Conservation (phyloP, 2,329 filamentous ascomycete genomes). For the Tolypocladium endophyticum region DNA sequence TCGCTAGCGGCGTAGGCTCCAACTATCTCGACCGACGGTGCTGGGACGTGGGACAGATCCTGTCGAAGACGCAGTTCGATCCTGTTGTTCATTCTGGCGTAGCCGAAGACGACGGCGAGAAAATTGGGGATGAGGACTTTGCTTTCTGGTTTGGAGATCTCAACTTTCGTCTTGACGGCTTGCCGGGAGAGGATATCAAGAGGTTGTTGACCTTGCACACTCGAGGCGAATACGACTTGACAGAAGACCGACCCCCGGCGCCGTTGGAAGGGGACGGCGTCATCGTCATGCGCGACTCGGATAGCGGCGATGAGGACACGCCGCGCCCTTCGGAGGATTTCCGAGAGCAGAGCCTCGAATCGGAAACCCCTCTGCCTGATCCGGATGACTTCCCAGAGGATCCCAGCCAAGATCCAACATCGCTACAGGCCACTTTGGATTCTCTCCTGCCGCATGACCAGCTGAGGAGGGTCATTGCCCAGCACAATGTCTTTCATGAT, state of each 20-base stretch:
- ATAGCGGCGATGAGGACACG: conserved; percentile 36
- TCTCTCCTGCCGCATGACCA: conserved; percentile 89
- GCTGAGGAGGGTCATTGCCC: conserved; percentile 60
- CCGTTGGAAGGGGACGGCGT: conserved; percentile 36
- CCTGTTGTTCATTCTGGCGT: conserved; percentile 58
- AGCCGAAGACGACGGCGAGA: conserved; percentile 52
- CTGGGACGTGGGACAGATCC: conserved; percentile 79
- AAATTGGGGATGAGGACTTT: conserved; percentile 84
- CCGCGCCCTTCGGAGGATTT: conserved; percentile 21
- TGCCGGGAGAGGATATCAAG: conserved; percentile 85
- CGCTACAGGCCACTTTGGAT: conserved; percentile 76
- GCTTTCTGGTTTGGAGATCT: conserved; percentile 94
- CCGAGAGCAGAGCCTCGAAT: conserved; percentile 27
- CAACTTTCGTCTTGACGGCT: conserved; percentile 82
- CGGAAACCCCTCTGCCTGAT: conserved; percentile 38
- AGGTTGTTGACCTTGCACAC: conserved; percentile 75
- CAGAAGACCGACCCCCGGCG: conserved; percentile 23
- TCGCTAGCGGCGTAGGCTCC: conserved; percentile 77
- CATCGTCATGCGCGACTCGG: conserved; percentile 32
- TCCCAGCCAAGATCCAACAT: conserved; percentile 67
- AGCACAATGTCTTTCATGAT: conserved; percentile 75
- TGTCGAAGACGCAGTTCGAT: conserved; percentile 66
- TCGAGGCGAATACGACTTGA: conserved; percentile 61
- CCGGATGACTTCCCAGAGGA: conserved; percentile 59
- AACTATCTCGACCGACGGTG: conserved; percentile 70